Conservation (phyloP, 2,329 filamentous ascomycete genomes). For the Monilinia vaccinii-corymbosi region DNA sequence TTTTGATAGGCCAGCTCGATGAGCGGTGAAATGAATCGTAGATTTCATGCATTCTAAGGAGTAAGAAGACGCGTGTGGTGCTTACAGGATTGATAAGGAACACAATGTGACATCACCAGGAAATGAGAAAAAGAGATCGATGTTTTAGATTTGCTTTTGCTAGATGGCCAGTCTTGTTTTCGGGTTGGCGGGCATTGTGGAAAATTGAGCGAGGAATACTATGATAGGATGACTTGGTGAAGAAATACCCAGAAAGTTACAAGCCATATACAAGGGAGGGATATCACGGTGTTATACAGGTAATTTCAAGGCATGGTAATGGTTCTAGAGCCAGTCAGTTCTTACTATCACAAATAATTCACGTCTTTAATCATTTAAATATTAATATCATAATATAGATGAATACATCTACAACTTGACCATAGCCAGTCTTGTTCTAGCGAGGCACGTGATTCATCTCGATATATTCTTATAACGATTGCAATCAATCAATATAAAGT, state of each 20-base stretch:
- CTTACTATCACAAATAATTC: background rate
- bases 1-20: background rate
- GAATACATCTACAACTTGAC: too few relatives aligned
- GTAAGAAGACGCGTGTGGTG: background rate
- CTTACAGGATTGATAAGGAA: background rate
- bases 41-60: background rate
- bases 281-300: background rate
- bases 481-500: too few relatives aligned
- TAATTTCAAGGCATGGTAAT: background rate
- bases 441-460: too few relatives aligned
- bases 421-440: too few relatives aligned
- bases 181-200: background rate
- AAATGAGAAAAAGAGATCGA: background rate
- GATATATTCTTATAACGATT: too few relatives aligned
- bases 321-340: background rate
- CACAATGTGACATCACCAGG: slow-evolving; percentile 17
- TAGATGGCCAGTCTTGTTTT: background rate
- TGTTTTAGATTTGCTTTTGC: background rate
- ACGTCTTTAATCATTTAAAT: too few relatives aligned
- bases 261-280: background rate
- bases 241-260: background rate
- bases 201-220: background rate
- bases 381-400: too few relatives aligned
- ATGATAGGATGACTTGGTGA: background rate
- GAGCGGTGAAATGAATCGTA: background rate